Base-by-base conservation (phyloP, 2,329 filamentous ascomycete genomes). In the Polychaeton citri region DNA sequence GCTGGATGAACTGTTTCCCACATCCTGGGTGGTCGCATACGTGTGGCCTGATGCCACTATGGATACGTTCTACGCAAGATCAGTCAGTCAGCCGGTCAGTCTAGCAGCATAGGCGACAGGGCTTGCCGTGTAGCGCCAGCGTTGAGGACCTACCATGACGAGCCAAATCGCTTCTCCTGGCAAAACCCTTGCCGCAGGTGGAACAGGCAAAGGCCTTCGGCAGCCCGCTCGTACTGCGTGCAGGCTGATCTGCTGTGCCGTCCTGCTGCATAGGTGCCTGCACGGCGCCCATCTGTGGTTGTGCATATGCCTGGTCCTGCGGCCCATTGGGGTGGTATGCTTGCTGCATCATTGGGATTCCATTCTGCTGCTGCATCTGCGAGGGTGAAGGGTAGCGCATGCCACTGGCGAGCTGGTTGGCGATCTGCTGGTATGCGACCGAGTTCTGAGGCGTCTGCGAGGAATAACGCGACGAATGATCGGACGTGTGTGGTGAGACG, bases 1-100 rank as follows among this genome's bases (percentile, higher is more conserved):
- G 75, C 60, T 98, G 90, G 49, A 98, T 98, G 57, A 98, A 98
- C 54, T 88, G 83, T 62, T 96, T 98, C 45, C 83, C 83, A 58
- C 90, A 98, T 36, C 76, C 77, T 28, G 80, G 80, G 56, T 76
- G 84, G 51, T 95, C 87, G 62, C 90, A 98, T 34, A 88, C 80
- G 56, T 98, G 90, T 33, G 90, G 90, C 40, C 88, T 72, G 39
- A 87, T 72, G 32, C 88, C 88, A 42, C 78, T 93, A 61, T 98
- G 90, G 47, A 98, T 98, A 32, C 90, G 84, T 64, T 96, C 88
- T 95, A 46, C 19, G 28, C 17, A 31, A 21, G n/a, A 37, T 12
- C 3, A 6, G 52, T 61, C 49, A 61, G 55, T 51, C 47, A 32
- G n/a, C 48, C 31, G 43, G 42, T 32, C 33, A 33, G 19, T n/a